Percentiles rank a stretch among this genome's conserved stretches.
phyloP scores from a whole-genome alignment of 768 basidiomycete genomes.

The Wakefieldia striispora region DNA sequence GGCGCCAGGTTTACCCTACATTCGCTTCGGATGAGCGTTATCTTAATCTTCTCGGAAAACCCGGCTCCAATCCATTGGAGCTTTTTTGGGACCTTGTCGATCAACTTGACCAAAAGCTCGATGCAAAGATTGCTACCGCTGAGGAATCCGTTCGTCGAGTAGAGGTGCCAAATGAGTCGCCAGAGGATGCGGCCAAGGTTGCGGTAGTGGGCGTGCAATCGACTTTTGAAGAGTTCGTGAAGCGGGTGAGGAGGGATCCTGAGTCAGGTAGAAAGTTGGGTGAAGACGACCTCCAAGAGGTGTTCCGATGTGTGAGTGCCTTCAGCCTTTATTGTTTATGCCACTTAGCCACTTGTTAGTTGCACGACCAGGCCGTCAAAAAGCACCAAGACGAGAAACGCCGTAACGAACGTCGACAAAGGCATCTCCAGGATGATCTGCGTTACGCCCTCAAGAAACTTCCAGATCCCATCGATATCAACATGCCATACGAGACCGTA shows the following conservation, averaged over 20 bases:
- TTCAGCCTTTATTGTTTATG: not conserved
- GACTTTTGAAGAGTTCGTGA: slow-evolving; percentile 59
- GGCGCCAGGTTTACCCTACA: slow-evolving; percentile 83
- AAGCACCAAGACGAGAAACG: slow-evolving; percentile 84
- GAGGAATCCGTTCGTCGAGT: slow-evolving; percentile 56
- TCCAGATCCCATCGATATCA: slow-evolving; percentile 75
- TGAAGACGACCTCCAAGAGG: slow-evolving; percentile 51
- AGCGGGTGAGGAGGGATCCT: slow-evolving; percentile 53
- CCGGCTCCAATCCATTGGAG: slow-evolving; percentile 93
- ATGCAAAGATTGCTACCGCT: slow-evolving; percentile 69
- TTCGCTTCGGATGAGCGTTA: slow-evolving; percentile 84
- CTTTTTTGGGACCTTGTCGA: slow-evolving; percentile 96
- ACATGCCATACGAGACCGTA: slow-evolving; percentile 77
- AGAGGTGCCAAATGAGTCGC: slow-evolving; percentile 31
- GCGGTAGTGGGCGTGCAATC: slow-evolving; percentile 54
- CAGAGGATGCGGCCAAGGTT: slow-evolving; percentile 30
- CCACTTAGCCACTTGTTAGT: slow-evolving; percentile 40
- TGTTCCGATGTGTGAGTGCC: slow-evolving; percentile 61
- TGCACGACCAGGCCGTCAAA: slow-evolving; percentile 68
- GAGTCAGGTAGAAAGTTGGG: slow-evolving; percentile 50
- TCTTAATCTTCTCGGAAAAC: slow-evolving; percentile 82
- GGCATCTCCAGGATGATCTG: slow-evolving; percentile 92
- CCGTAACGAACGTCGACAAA: slow-evolving; percentile 77
- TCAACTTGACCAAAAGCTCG: slow-evolving; percentile 79
- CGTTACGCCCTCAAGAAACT: slow-evolving; percentile 94